Evolutionary conservation across 1,284 basidiomycete species (phyloP).

Genomic region (Ceratobasidium sp.): DNA sequence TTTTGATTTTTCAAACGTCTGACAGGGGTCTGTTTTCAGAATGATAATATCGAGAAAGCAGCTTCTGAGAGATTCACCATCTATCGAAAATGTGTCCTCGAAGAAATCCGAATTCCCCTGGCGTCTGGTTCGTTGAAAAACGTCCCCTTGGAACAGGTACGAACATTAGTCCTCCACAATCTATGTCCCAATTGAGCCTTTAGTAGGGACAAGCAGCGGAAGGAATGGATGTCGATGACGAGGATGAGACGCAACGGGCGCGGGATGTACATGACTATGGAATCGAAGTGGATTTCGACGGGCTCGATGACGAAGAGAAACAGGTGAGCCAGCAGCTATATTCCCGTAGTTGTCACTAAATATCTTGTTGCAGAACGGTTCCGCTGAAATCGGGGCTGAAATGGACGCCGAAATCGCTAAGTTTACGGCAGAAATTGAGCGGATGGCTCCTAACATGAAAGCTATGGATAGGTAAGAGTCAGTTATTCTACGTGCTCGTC

Average conservation of each 20-base stretch:
- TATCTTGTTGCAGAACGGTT: slow-evolving; percentile 63
- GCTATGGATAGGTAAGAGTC: slow-evolving; percentile 82
- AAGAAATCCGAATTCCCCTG: slow-evolving; percentile 90
- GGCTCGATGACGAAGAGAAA: slow-evolving; percentile 84
- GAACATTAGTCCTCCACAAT: slow-evolving; percentile 45
- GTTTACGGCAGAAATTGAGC: slow-evolving; percentile 85
- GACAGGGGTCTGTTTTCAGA: slow-evolving; percentile 60
- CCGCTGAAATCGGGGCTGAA: slow-evolving; percentile 73
- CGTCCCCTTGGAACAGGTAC: slow-evolving; percentile 94
- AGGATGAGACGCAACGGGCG: slow-evolving; percentile 77
- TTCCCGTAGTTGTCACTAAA: neutral
- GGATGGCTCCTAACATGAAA: slow-evolving; percentile 96
- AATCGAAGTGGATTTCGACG: slow-evolving; percentile 88
- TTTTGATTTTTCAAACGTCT: slow-evolving; percentile 36
- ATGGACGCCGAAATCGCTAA: slow-evolving; percentile 82
- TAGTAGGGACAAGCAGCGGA: slow-evolving; percentile 79
- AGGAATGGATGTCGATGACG: slow-evolving; percentile 90
- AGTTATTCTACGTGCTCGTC: slow-evolving; percentile 9
- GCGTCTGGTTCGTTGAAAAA: slow-evolving; percentile 79
- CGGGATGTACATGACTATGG: slow-evolving; percentile 84
- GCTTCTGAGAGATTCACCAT: slow-evolving; percentile 86
- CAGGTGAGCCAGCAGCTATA: slow-evolving; percentile 60
- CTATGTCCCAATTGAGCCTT: slow-evolving; percentile 12
- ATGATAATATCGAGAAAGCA: slow-evolving; percentile 92
- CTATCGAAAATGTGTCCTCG: slow-evolving; percentile 92